These are phyloP conservation scores for Colletotrichum siamense DNA, from an alignment of 2,329 filamentous ascomycete species.

Conservation along the genomic window DNA sequence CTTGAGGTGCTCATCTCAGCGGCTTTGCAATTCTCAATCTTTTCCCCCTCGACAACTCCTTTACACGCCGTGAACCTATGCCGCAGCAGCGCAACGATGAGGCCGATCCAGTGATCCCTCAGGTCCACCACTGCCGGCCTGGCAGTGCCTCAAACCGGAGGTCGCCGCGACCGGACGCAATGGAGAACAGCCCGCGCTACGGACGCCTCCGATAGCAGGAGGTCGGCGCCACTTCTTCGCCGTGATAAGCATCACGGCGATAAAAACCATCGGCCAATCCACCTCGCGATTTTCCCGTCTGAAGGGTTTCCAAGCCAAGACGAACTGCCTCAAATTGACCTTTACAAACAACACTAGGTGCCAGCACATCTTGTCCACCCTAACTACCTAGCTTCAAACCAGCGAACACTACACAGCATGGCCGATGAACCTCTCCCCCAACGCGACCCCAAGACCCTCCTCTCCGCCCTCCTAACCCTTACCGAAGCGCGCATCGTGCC, in stretches of 20 bases:
- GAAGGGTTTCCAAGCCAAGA: neutral
- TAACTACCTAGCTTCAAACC: neutral
- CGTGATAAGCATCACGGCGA: slow-evolving; percentile 19
- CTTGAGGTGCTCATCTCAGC: neutral
- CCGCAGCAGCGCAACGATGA: neutral
- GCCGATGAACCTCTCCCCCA: slow-evolving; percentile 1
- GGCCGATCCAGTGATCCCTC: neutral
- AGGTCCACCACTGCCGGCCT: neutral
- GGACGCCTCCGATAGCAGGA: slow-evolving; percentile 24
- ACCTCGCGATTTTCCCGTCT: neutral
- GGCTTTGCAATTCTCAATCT: neutral
- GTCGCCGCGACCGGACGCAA: slow-evolving; percentile 22
- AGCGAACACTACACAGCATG: slow-evolving; percentile 19
- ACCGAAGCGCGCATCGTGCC: slow-evolving; percentile 56
- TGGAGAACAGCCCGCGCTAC: neutral
- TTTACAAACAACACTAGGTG: neutral
- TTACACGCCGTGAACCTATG: neutral
- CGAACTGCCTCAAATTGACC: neutral
- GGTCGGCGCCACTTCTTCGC: slow-evolving; percentile 8
- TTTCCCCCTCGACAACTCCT: neutral
- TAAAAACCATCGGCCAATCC: neutral
- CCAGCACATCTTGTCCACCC: neutral
- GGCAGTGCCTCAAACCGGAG: slow-evolving; percentile 10
- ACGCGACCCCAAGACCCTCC: slow-evolving; percentile 29
- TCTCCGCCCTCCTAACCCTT: slow-evolving; percentile 44